Percentiles rank a stretch among this genome's conserved stretches.
phyloP scores from a whole-genome alignment of 1,139 yeast species.

The Yamadazyma epiphylla region DNA sequence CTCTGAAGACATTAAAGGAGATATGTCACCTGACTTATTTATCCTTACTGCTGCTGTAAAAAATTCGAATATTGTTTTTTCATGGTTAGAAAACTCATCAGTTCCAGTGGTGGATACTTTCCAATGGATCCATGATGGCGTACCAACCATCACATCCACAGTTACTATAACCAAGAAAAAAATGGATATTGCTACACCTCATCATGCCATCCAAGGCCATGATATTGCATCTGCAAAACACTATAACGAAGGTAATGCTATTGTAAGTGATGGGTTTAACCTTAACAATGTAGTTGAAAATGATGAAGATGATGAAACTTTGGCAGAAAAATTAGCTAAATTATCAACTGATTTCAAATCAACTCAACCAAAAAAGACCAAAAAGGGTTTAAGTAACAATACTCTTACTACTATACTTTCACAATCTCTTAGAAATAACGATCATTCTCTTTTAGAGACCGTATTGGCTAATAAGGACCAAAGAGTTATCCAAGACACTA shows the following conservation, averaged over 20 bases:
- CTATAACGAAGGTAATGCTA: constrained; percentile 70
- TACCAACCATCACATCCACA: constrained; percentile 19
- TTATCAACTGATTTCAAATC: constrained; percentile 30
- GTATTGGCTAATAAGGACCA: constrained; percentile 78
- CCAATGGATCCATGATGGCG: constrained; percentile 46
- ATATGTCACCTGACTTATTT: constrained; percentile 31
- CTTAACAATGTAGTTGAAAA: constrained; percentile 50
- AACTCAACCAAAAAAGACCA: constrained; percentile 20
- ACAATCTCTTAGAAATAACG: constrained; percentile 71
- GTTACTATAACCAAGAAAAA: constrained; percentile 37
- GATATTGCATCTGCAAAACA: constrained; percentile 69
- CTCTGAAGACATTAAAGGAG: constrained; percentile 28
- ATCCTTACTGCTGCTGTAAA: constrained; percentile 39
- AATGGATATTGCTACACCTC: constrained; percentile 30
- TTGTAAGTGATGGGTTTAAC: constrained; percentile 63
- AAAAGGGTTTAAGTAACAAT: constrained; percentile 29
- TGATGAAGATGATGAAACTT: constrained; percentile 38
- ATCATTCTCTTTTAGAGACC: constrained; percentile 69
- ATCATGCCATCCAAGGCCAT: constrained; percentile 49
- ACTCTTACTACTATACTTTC: constrained; percentile 62
- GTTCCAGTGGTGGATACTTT: constrained; percentile 62
- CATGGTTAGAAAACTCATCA: constrained; percentile 74
- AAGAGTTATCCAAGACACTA: constrained; percentile 66
- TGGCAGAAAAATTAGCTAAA: constrained; percentile 59
- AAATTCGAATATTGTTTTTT: constrained; percentile 38